These are phyloP conservation scores for Esteya vermicola DNA, from an alignment of 2,329 filamentous ascomycete genomes.

Conservation along the genomic window DNA sequence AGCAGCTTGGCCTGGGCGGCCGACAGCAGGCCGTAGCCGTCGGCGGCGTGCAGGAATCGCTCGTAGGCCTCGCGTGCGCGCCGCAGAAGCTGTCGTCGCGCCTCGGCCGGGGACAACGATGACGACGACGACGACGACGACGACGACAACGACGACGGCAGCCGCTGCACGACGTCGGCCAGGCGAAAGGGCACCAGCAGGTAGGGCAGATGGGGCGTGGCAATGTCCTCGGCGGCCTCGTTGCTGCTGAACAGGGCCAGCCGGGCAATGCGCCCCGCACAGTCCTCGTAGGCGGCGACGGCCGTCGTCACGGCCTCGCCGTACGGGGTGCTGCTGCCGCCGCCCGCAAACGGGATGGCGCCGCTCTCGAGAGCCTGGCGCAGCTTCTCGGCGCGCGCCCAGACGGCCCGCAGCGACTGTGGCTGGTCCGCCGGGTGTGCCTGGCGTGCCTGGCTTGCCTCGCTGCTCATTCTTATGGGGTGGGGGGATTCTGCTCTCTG, in stretches of 20 bases:
- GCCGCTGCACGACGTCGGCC: conserved; percentile 63
- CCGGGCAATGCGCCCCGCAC: conserved; percentile 51
- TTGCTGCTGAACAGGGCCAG: conserved; percentile 83
- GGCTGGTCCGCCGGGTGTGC: neutral
- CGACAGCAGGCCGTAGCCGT: conserved; percentile 63
- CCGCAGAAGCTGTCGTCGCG: conserved; percentile 49
- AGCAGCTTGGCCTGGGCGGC: conserved; percentile 53
- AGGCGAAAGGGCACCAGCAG: conserved; percentile 64
- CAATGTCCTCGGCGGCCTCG: conserved; percentile 74
- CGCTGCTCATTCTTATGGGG: neutral
- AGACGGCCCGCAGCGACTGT: conserved; percentile 28
- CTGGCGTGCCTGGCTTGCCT: too few relatives aligned
- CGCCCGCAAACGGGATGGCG: conserved; percentile 15
- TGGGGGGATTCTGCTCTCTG: neutral
- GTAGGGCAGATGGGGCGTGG: conserved; percentile 75
- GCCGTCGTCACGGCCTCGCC: conserved; percentile 52
- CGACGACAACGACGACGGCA: conserved; percentile 26
- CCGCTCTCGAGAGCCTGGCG: conserved; percentile 40
- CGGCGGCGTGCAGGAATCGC: conserved; percentile 59
- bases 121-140: neutral
- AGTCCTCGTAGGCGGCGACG: conserved; percentile 59
- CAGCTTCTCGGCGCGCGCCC: conserved; percentile 33
- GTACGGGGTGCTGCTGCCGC: conserved; percentile 55
- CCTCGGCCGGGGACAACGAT: conserved; percentile 16
- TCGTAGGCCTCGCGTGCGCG: conserved; percentile 60